A percentile compares a stretch with the other conserved stretches of the same genome.
Conservation (phyloP, 2,329 filamentous ascomycete species). For the Pseudocercospora vitis region DNA sequence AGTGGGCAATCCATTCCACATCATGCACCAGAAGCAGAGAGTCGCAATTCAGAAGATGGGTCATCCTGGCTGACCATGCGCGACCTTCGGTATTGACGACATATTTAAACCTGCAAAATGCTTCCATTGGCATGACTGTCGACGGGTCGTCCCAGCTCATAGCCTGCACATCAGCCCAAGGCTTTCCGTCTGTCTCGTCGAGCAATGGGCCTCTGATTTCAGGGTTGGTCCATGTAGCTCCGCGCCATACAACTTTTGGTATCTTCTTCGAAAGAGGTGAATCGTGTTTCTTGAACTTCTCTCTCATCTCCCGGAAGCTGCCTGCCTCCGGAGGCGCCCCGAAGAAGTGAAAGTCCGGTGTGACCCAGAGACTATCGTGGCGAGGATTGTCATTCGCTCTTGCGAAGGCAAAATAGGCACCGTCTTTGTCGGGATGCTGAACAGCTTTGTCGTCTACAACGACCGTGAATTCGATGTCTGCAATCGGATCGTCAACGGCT, state of each 20-base stretch:
- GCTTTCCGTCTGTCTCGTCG: constrained; percentile 32
- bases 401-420: constrained; percentile 21
- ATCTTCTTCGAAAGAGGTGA: constrained; percentile 29
- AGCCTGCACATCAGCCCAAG: constrained; percentile 41
- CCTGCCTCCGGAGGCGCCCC: constrained; percentile 24
- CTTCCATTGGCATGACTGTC: constrained; percentile 27
- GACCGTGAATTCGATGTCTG: constrained; percentile 25
- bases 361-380: constrained; percentile 26
- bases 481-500: constrained; percentile 22
- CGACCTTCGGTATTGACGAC: constrained; percentile 35
- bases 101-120: constrained; percentile 33
- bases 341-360: constrained; percentile 28
- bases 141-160: constrained; percentile 29
- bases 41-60: constrained; percentile 34
- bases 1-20: constrained; percentile 33
- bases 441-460: constrained; percentile 26
- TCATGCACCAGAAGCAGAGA: constrained; percentile 31
- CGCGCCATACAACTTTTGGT: constrained; percentile 36
- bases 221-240: constrained; percentile 30
- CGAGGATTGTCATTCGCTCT: constrained; percentile 23
- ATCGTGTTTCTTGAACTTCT: constrained; percentile 26
- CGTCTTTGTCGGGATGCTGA: constrained; percentile 9
- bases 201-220: constrained; percentile 36
- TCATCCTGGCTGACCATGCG: constrained; percentile 32
- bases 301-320: constrained; percentile 23